Conservation (phyloP, 2,329 filamentous ascomycete genomes). For the Sarocladium oryzae region DNA sequence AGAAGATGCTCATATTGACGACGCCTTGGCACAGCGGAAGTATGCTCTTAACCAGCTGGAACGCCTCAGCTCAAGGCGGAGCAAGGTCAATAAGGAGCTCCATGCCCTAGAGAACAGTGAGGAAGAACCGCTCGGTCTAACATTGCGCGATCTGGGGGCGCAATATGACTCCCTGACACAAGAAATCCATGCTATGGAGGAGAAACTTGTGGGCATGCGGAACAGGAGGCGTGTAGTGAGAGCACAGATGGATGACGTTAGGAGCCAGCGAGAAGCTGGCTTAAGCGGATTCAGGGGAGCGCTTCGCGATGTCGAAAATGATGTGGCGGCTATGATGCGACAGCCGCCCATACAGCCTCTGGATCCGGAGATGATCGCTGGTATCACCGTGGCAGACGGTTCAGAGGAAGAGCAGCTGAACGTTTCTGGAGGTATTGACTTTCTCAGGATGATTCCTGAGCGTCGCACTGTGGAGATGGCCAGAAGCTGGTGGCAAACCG, state of each 20-base stretch:
- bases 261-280: constrained; percentile 62
- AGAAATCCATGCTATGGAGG: constrained; percentile 61
- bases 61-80: constrained; percentile 42
- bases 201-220: constrained; percentile 55
- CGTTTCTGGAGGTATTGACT: constrained; percentile 39
- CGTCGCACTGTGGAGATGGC: constrained; percentile 66
- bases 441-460: constrained; percentile 54
- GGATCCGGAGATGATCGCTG: constrained; percentile 36
- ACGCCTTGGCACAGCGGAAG: constrained; percentile 50
- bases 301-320: constrained; percentile 57
- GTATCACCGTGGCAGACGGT: constrained; percentile 16
- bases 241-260: constrained; percentile 53
- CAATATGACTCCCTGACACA: constrained; percentile 48
- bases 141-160: constrained; percentile 52
- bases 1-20: constrained; percentile 54
- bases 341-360: constrained; percentile 49
- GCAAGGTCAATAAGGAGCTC: constrained; percentile 45
- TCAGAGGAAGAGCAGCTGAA: background rate
- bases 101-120: constrained; percentile 46
- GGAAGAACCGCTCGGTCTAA: constrained; percentile 51
- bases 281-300: constrained; percentile 65
- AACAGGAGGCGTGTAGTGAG: constrained; percentile 52
- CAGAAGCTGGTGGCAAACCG: constrained; percentile 61
- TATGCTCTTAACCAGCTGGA: constrained; percentile 52
- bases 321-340: constrained; percentile 53